Evolutionary conservation across 257 asterid species (phyloP).

Genomic region (Solanum rostratum): DNA sequence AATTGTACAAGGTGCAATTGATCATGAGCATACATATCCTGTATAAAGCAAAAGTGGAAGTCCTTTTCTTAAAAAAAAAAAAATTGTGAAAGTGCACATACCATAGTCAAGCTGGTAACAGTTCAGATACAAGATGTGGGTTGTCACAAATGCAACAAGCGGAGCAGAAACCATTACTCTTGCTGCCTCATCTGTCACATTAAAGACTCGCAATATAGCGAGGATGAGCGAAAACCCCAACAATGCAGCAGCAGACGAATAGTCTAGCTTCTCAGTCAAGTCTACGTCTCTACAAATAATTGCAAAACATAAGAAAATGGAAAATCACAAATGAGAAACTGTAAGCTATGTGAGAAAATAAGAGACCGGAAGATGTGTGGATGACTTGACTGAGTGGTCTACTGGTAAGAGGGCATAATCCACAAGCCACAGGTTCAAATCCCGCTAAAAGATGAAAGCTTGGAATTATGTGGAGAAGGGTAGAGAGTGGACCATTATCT

Average conservation of each 20-base stretch:
- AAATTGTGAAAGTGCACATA: slow-evolving; percentile 16
- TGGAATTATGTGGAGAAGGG: not conserved
- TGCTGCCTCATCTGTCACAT: slow-evolving; percentile 55
- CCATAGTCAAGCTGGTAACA: slow-evolving; percentile 54
- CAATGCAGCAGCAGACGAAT: slow-evolving; percentile 64
- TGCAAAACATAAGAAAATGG: slow-evolving; percentile 2
- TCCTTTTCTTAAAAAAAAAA: too few relatives aligned
- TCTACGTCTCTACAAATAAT: slow-evolving; percentile 57
- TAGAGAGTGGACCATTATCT: not conserved
- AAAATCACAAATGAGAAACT: not conserved
- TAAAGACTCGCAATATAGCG: slow-evolving; percentile 57
- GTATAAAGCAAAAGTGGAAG: not conserved
- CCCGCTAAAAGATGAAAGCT: not conserved
- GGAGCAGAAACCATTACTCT: slow-evolving; percentile 94
- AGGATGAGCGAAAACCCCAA: slow-evolving; percentile 65
- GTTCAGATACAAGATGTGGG: slow-evolving; percentile 74
- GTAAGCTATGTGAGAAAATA: not conserved
- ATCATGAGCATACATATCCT: not conserved
- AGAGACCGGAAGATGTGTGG: not conserved
- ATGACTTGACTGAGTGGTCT: not conserved
- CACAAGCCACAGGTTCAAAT: not conserved
- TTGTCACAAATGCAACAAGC: slow-evolving; percentile 50
- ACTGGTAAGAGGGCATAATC: not conserved
- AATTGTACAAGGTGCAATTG: not conserved
- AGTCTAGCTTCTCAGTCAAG: slow-evolving; percentile 74